These are phyloP conservation scores for Digitaria exilis DNA, from an alignment of 202 grass and related monocot species.

Conservation along the genomic window DNA sequence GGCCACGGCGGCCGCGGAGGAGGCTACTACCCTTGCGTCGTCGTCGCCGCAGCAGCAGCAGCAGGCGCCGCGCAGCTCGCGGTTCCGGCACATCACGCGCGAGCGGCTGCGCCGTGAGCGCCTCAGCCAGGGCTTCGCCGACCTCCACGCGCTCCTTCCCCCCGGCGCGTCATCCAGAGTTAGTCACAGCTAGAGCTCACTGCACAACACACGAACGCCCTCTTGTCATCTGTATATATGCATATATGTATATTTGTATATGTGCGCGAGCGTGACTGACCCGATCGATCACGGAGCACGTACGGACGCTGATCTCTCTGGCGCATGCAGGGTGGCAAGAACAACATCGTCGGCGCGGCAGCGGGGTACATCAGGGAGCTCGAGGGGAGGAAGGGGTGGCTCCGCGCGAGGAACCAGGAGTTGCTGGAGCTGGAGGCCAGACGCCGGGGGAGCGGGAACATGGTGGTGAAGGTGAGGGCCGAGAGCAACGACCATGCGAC, in stretches of 20 bases:
- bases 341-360: constrained; percentile 35
- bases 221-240: not conserved
- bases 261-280: too few species aligned
- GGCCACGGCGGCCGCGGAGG: not conserved
- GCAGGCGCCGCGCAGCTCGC: not conserved
- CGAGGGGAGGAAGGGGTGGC: constrained; percentile 30
- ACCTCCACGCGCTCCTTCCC: constrained; percentile 43
- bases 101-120: constrained; percentile 62
- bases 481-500: not conserved
- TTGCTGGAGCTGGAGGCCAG: not conserved
- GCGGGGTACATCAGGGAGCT: constrained; percentile 43
- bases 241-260: too few species aligned
- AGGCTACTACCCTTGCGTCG: not conserved
- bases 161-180: constrained; percentile 4
- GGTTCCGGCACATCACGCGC: constrained; percentile 54
- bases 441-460: not conserved
- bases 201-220: not conserved
- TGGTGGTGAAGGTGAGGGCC: constrained; percentile 39
- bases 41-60: not conserved
- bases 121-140: constrained; percentile 59
- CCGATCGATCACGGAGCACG: too few species aligned
- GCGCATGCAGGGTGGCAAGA: constrained; percentile 46
- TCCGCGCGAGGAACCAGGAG: constrained; percentile 31
- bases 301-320: too few species aligned
- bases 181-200: not conserved